Percentiles rank a stretch among this genome's conserved stretches.
These are phyloP conservation scores for Physcomitrium patens DNA, from an alignment of 225 moss, liverwort and hornwort genomes.

Conservation along the genomic window DNA sequence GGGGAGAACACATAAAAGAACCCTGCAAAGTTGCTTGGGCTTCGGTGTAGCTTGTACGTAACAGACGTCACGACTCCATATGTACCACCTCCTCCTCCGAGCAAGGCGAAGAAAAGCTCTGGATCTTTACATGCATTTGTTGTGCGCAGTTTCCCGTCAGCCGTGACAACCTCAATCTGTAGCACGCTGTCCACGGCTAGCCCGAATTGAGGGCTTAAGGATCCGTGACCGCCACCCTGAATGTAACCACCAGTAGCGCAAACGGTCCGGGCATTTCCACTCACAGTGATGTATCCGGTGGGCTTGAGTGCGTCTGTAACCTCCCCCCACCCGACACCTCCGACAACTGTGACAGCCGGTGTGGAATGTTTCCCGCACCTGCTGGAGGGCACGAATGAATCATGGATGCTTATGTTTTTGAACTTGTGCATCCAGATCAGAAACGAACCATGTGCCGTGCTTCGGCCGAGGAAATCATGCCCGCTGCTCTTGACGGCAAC, in stretches of 20 bases:
- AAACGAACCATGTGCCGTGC: constrained; percentile 43
- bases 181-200: constrained; percentile 47
- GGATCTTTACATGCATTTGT: constrained; percentile 33
- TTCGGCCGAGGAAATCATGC: constrained; percentile 52
- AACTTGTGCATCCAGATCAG: constrained; percentile 55
- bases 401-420: constrained; percentile 33
- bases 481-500: constrained; percentile 52
- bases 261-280: constrained; percentile 43
- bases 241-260: constrained; percentile 45
- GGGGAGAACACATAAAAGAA: not conserved
- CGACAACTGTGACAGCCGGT: constrained; percentile 38
- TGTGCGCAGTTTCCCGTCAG: constrained; percentile 34
- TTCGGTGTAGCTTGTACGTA: constrained; percentile 47
- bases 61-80: constrained; percentile 54
- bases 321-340: constrained; percentile 50
- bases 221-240: constrained; percentile 55
- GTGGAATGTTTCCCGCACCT: constrained; percentile 11
- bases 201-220: constrained; percentile 41
- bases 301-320: constrained; percentile 38
- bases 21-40: constrained; percentile 29
- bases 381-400: constrained; percentile 12
- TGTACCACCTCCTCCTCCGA: constrained; percentile 49
- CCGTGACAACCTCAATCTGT: constrained; percentile 46
- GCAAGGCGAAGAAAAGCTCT: constrained; percentile 54
- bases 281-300: constrained; percentile 34